Percentiles rank a stretch among this genome's conserved stretches.
phyloP scores from a whole-genome alignment of 352 stramenopile genomes.

The Phytophthora pistaciae region DNA sequence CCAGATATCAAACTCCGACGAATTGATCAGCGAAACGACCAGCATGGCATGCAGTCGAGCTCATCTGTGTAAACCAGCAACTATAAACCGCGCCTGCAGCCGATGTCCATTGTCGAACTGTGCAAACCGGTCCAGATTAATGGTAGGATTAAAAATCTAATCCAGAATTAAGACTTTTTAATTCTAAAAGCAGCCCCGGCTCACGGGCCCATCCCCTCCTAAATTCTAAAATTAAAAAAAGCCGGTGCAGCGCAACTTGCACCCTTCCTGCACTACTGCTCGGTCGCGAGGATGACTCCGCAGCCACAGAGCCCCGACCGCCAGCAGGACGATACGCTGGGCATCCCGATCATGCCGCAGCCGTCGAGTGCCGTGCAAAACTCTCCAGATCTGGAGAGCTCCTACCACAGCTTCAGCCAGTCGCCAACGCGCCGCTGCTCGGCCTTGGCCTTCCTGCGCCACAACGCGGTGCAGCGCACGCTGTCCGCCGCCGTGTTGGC shows the following conservation, averaged over 20 bases:
- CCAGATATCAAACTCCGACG: too few relatives aligned
- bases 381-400: constrained; percentile 28
- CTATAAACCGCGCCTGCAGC: too few relatives aligned
- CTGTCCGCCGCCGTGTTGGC: constrained; percentile 70
- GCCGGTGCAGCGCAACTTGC: neutral
- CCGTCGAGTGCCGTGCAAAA: constrained; percentile 21
- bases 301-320: constrained; percentile 1
- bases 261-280: neutral
- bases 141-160: neutral
- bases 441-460: constrained; percentile 28
- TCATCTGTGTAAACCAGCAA: too few relatives aligned
- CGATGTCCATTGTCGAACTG: too few relatives aligned
- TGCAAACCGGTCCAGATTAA: neutral
- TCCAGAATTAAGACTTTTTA: neutral
- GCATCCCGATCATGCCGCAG: constrained; percentile 30
- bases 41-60: too few relatives aligned
- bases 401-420: constrained; percentile 16
- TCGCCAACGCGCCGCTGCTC: constrained; percentile 12
- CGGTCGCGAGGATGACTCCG: neutral
- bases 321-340: constrained; percentile 6
- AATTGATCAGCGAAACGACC: too few relatives aligned
- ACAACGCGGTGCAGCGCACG: constrained; percentile 73
- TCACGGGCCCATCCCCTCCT: neutral
- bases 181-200: neutral
- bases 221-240: neutral